These are phyloP conservation scores for Xerocomus spinulosus DNA, from an alignment of 768 basidiomycete genomes.

Conservation along the genomic window DNA sequence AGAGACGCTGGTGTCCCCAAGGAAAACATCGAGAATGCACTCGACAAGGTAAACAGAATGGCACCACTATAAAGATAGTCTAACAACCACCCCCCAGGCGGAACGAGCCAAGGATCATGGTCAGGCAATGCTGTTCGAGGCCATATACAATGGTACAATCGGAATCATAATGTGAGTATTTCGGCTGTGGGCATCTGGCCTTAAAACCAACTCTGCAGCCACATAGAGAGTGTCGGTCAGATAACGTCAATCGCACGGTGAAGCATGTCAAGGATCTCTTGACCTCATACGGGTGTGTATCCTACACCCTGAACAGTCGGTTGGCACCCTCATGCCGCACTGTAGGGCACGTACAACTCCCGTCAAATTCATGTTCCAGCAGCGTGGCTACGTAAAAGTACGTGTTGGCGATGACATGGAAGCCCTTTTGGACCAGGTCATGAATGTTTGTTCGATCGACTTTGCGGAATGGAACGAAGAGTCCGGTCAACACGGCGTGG, in stretches of 20 bases:
- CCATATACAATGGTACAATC: conserved; percentile 51
- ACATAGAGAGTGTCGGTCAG: conserved; percentile 55
- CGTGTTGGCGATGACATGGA: conserved; percentile 34
- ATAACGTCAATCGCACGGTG: conserved; percentile 60
- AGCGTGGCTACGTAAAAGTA: conserved; percentile 50
- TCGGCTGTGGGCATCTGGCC: background rate
- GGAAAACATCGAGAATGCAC: conserved; percentile 61
- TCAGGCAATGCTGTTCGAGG: conserved; percentile 54
- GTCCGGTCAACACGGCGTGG: conserved; percentile 30
- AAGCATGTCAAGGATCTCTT: conserved; percentile 53
- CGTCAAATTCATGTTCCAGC: conserved; percentile 61
- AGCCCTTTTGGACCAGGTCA: conserved; percentile 36
- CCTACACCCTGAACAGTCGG: background rate
- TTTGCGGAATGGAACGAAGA: conserved; percentile 38
- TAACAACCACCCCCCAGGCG: conserved; percentile 34
- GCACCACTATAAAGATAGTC: background rate
- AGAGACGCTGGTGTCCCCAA: conserved; percentile 60
- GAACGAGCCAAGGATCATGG: conserved; percentile 47
- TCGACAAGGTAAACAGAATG: conserved; percentile 42
- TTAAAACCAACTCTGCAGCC: conserved; percentile 18
- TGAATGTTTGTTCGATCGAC: conserved; percentile 42
- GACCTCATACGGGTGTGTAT: conserved; percentile 42
- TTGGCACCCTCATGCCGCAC: background rate
- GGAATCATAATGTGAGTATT: conserved; percentile 58
- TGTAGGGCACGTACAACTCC: conserved; percentile 56